Conservation (phyloP, 306 rosid genomes). For the Delonix regia region DNA sequence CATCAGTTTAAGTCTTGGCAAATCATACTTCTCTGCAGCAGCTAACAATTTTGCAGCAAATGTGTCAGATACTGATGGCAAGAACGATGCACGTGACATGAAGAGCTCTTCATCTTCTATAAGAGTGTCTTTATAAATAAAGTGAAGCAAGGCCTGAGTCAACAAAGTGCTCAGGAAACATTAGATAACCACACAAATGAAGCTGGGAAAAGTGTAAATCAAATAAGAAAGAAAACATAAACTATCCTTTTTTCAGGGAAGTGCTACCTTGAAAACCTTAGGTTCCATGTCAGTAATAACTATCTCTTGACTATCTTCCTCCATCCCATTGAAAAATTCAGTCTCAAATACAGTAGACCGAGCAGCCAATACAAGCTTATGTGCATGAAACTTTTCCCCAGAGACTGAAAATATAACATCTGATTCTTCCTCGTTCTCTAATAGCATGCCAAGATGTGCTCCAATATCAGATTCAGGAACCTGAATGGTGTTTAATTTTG, state of each 20-base stretch:
- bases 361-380: conserved; percentile 89
- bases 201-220: neutral
- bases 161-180: conserved; percentile 40
- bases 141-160: conserved; percentile 93
- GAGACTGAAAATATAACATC: conserved; percentile 80
- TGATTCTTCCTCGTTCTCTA: conserved; percentile 88
- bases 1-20: conserved; percentile 87
- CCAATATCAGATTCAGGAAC: conserved; percentile 81
- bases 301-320: conserved; percentile 62
- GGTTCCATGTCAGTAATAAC: conserved; percentile 77
- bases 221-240: neutral
- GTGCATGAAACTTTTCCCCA: conserved; percentile 88
- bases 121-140: conserved; percentile 81
- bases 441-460: conserved; percentile 49
- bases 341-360: conserved; percentile 78
- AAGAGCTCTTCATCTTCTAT: conserved; percentile 80
- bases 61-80: conserved; percentile 65
- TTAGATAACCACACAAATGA: conserved; percentile 32
- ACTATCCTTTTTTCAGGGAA: neutral
- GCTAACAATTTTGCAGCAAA: conserved; percentile 88
- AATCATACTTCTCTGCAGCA: conserved; percentile 83
- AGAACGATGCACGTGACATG: conserved; percentile 62
- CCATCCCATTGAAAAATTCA: conserved; percentile 62
- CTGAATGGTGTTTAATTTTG: conserved; percentile 73
- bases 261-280: conserved; percentile 86